Evolutionary conservation across 495 filamentous ascomycete species (phyloP).

Genomic region (Margaritispora aquatica): DNA sequence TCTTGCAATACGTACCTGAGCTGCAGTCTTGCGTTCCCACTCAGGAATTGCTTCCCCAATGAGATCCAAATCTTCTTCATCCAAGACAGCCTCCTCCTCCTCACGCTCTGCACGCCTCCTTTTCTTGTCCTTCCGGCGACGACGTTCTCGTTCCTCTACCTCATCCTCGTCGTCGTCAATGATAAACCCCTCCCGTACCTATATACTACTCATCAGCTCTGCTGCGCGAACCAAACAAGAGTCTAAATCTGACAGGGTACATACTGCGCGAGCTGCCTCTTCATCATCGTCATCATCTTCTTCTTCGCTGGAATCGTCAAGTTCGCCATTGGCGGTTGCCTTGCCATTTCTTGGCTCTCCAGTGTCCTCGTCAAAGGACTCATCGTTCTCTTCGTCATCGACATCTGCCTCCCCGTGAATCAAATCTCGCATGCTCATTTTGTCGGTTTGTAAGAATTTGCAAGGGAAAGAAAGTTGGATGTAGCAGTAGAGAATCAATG

Average conservation of each 20-base stretch:
- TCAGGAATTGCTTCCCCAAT: constrained; percentile 74
- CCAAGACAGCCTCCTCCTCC: constrained; percentile 82
- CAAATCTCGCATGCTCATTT: constrained; percentile 73
- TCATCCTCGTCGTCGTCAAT: constrained; percentile 78
- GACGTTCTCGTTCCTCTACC: constrained; percentile 54
- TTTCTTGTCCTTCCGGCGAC: constrained; percentile 58
- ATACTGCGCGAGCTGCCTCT: constrained; percentile 35
- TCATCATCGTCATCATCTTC: constrained; percentile 96
- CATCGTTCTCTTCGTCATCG: constrained; percentile 83
- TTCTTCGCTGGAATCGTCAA: constrained; percentile 87
- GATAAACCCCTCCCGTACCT: constrained; percentile 94
- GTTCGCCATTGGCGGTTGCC: constrained; percentile 31
- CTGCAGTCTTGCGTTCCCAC: constrained; percentile 53
- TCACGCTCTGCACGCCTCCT: constrained; percentile 64
- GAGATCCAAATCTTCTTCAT: constrained; percentile 94
- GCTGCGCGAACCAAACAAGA: background rate
- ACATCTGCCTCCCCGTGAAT: constrained; percentile 80
- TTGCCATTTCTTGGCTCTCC: constrained; percentile 51
- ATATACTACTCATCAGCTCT: constrained; percentile 1
- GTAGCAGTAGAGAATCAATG: no score
- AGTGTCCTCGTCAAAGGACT: constrained; percentile 77
- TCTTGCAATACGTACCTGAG: constrained; percentile 47
- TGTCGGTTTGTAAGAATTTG: constrained; percentile 16
- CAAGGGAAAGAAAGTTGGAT: background rate
- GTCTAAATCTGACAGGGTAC: background rate